These are phyloP conservation scores for Pholiota adiposa DNA, from an alignment of 1,284 basidiomycete species.

Conservation along the genomic window DNA sequence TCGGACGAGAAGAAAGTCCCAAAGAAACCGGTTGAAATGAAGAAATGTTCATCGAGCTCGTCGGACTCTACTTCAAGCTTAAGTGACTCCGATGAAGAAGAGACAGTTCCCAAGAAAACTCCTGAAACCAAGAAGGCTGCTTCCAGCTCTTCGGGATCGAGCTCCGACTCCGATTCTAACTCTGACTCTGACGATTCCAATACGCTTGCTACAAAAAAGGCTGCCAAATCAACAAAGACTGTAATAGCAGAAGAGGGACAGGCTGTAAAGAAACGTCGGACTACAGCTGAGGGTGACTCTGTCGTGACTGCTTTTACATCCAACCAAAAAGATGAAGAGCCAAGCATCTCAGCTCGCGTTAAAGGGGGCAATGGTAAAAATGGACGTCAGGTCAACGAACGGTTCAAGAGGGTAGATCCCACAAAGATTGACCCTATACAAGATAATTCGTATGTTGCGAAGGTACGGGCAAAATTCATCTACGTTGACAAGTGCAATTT, in stretches of 20 bases:
- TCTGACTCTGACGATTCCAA: slow-evolving; percentile 9
- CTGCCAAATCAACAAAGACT: not conserved
- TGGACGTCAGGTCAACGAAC: slow-evolving; percentile 51
- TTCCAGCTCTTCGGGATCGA: slow-evolving; percentile 18
- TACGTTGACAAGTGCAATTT: not conserved
- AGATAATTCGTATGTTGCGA: slow-evolving; percentile 86
- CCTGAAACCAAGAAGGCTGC: not conserved
- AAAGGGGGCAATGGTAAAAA: slow-evolving; percentile 36
- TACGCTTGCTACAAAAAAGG: not conserved
- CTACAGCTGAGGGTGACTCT: slow-evolving; percentile 51
- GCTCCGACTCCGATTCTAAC: slow-evolving; percentile 18
- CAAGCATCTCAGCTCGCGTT: slow-evolving; percentile 25
- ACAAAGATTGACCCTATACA: slow-evolving; percentile 67
- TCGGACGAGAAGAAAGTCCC: slow-evolving; percentile 24
- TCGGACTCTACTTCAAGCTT: not conserved
- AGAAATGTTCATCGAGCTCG: not conserved
- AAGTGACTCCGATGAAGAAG: not conserved
- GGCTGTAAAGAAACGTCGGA: slow-evolving; percentile 63
- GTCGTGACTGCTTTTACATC: slow-evolving; percentile 47
- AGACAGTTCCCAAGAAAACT: not conserved
- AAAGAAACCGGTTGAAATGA: not conserved
- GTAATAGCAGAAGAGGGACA: slow-evolving; percentile 21
- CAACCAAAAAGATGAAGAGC: slow-evolving; percentile 13
- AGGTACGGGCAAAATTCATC: slow-evolving; percentile 47
- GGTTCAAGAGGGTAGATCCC: slow-evolving; percentile 86